Base-by-base conservation (phyloP, 164 flowering plant genomes). In the Dillenia suffruticosa region DNA sequence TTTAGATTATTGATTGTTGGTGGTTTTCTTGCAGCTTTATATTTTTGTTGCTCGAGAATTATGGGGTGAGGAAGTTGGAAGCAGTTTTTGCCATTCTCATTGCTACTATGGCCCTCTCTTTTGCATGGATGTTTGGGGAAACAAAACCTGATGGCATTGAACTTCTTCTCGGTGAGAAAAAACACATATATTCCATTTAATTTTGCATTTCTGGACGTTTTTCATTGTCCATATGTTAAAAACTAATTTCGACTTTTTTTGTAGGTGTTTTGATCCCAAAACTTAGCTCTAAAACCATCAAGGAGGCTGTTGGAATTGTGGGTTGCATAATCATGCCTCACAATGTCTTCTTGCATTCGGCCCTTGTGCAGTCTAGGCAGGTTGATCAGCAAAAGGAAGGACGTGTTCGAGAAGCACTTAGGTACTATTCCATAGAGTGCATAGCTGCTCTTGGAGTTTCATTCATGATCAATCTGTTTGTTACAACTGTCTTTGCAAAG, bases 281-380 rank as follows among this genome's bases (percentile, higher is more conserved):
- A 70, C 89, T 92, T 14, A 82, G 96, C 80, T 87, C 96, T 40
- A 89, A 72, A 72, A 87, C 96, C 1, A 84, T 92, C 60, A 71
- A 77, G 68, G 90, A 92, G 64, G 97, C 97, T 11, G 97, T 92
- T 55, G 94, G 94, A 10, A 83, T 89, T 59, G 97, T 89, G 32
- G 97, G 97, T 45, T 87, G 96, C 70, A 81, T 89, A 10, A 92
- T 92, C 65, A 92, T 84, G 94, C 97, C 97, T 49, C 97, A 92
- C 73, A 92, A 92, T 74, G 89, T 89, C 3, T 89, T 84, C 73
- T 65, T 91, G 76, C 97, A 91, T 70, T 89, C 96, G 54, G 97
- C 97, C 70, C 77, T 92, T 64, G 97, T 92, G 14, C 97, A 92
- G 68, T 92, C 97, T 12, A 83, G 97, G 58, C 73, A 82, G 63